These are phyloP conservation scores for Priceomyces melissophilus DNA, from an alignment of 805 yeast species.

Conservation along the genomic window DNA sequence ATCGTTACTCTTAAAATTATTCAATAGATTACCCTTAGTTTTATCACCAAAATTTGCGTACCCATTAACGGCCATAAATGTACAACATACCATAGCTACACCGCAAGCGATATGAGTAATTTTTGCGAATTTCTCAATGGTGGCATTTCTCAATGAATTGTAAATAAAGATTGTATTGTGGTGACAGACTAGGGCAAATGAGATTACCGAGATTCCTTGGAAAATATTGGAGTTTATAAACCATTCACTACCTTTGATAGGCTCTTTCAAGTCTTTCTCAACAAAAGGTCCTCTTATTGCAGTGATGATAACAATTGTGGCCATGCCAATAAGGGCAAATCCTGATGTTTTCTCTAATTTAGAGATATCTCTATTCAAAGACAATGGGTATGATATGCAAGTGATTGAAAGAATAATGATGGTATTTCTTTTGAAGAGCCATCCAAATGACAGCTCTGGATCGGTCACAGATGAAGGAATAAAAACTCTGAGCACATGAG, in stretches of 20 bases:
- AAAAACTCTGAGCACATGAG: slow-evolving; percentile 75
- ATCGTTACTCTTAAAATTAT: slow-evolving; percentile 79
- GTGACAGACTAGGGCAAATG: slow-evolving; percentile 94
- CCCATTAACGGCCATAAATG: slow-evolving; percentile 76
- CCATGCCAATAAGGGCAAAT: slow-evolving; percentile 82
- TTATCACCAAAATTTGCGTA: slow-evolving; percentile 67
- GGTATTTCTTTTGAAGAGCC: slow-evolving; percentile 64
- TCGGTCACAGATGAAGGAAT: slow-evolving; percentile 45
- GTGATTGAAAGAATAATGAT: slow-evolving; percentile 68
- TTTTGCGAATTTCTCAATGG: slow-evolving; percentile 67
- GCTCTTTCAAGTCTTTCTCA: slow-evolving; percentile 46
- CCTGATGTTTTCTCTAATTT: slow-evolving; percentile 84
- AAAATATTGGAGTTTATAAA: slow-evolving; percentile 64
- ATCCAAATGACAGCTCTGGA: slow-evolving; percentile 32
- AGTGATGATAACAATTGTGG: slow-evolving; percentile 69
- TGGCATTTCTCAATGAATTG: slow-evolving; percentile 75
- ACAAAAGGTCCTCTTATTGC: slow-evolving; percentile 68
- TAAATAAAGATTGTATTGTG: slow-evolving; percentile 90
- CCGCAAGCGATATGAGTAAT: slow-evolving; percentile 83
- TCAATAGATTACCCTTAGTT: slow-evolving; percentile 83
- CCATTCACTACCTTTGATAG: slow-evolving; percentile 41
- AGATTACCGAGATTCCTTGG: slow-evolving; percentile 90
- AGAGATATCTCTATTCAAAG: slow-evolving; percentile 76
- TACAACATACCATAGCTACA: slow-evolving; percentile 76
- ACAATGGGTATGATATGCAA: slow-evolving; percentile 77